Conservation (phyloP, 177 flowering plant species). For the Telopea speciosissima region DNA sequence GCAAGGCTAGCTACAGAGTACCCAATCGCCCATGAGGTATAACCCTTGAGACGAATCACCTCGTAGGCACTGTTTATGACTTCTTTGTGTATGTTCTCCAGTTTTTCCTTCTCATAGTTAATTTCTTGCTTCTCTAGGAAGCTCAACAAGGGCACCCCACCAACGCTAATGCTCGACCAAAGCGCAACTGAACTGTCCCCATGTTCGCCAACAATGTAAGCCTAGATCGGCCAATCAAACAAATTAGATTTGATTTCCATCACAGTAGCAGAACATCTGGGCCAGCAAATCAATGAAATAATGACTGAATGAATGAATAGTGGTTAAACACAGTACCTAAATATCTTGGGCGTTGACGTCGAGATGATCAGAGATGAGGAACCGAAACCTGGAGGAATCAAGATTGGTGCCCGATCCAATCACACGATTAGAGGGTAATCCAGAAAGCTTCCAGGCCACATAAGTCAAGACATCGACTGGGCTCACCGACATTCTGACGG, state of each 20-base stretch:
- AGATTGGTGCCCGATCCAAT: slow-evolving; percentile 73
- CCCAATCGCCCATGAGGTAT: slow-evolving; percentile 90
- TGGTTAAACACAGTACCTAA: slow-evolving; percentile 31
- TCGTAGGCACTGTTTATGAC: slow-evolving; percentile 66
- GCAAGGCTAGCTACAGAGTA: slow-evolving; percentile 76
- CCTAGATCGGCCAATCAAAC: slow-evolving; percentile 27
- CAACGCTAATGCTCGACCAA: slow-evolving; percentile 88
- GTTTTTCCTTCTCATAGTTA: slow-evolving; percentile 51
- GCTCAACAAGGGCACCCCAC: slow-evolving; percentile 70
- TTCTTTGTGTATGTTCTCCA: slow-evolving; percentile 61
- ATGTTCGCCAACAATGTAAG: slow-evolving; percentile 77
- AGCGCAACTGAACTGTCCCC: slow-evolving; percentile 88
- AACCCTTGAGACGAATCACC: slow-evolving; percentile 71
- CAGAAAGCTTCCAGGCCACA: slow-evolving; percentile 73
- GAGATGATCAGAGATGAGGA: slow-evolving; percentile 70
- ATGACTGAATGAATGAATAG: too few relatives aligned
- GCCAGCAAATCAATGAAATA: too few relatives aligned
- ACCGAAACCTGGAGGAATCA: slow-evolving; percentile 68
- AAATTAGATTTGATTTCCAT: too few relatives aligned
- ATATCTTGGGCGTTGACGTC: slow-evolving; percentile 82
- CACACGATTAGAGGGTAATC: slow-evolving; percentile 58
- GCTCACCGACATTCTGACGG: slow-evolving; percentile 60
- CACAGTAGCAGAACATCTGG: too few relatives aligned
- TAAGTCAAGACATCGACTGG: slow-evolving; percentile 73
- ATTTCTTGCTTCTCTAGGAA: slow-evolving; percentile 66